Evolutionary conservation across 768 basidiomycete species (phyloP).

Genomic region (Boletales sp.): DNA sequence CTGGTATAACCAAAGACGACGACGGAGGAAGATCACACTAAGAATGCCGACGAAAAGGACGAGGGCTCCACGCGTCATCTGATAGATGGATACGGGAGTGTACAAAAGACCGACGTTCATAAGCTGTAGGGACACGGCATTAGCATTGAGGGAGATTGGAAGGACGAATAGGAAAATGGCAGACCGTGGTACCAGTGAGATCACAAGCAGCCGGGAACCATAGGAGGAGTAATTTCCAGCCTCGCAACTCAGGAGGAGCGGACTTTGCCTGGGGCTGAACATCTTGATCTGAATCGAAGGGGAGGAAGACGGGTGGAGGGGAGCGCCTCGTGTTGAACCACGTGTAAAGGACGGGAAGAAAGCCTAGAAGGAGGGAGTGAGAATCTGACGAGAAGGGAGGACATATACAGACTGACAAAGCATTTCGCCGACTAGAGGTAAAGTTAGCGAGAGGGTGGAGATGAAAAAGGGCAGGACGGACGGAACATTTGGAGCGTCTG

Average conservation of each 20-base stretch:
- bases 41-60: conserved; percentile 92
- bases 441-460: conserved; percentile 29
- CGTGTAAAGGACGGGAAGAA: conserved; percentile 77
- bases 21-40: conserved; percentile 85
- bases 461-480: conserved; percentile 38
- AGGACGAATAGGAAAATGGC: conserved; percentile 31
- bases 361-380: conserved; percentile 48
- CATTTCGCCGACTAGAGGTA: conserved; percentile 83
- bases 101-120: conserved; percentile 97
- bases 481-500: conserved; percentile 89
- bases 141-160: conserved; percentile 10
- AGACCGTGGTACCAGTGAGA: conserved; percentile 85
- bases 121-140: conserved; percentile 39
- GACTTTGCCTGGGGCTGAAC: conserved; percentile 33
- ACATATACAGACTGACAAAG: conserved; percentile 57
- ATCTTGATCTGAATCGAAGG: conserved; percentile 47
- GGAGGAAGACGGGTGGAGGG: conserved; percentile 50
- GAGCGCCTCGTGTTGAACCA: conserved; percentile 51
- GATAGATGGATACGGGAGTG: conserved; percentile 96
- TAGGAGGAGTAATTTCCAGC: conserved; percentile 70
- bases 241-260: conserved; percentile 43
- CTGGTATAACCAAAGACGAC: conserved; percentile 87
- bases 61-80: conserved; percentile 92
- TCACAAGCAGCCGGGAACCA: conserved; percentile 91
- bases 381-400: conserved; percentile 14